Conservation (phyloP, 2,329 filamentous ascomycete genomes). For the Aspergillus piperis region DNA sequence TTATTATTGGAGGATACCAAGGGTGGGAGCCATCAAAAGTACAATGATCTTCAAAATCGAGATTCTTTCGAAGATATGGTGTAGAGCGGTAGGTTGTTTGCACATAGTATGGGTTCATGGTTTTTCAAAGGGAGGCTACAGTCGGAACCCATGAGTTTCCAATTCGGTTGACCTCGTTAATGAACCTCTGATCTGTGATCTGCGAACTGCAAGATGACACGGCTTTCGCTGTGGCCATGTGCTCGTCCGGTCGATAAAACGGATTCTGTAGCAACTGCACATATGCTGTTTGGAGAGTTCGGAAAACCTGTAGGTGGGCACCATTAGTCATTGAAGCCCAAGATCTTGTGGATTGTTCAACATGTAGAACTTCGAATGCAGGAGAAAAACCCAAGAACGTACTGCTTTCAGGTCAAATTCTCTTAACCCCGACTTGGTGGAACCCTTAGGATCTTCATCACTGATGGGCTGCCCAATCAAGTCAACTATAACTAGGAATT, state of each 20-base stretch:
- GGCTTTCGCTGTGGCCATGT: conserved; percentile 60
- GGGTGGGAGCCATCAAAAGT: background rate
- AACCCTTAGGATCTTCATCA: conserved; percentile 33
- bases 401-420: conserved; percentile 87
- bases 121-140: conserved; percentile 34
- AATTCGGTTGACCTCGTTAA: conserved; percentile 79
- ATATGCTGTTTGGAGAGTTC: conserved; percentile 90
- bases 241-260: conserved; percentile 88
- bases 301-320: conserved; percentile 64
- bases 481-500: conserved; percentile 87
- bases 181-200: conserved; percentile 80
- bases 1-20: background rate
- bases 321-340: background rate
- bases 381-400: conserved; percentile 33
- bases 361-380: background rate
- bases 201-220: conserved; percentile 55
- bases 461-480: conserved; percentile 67
- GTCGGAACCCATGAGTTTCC: conserved; percentile 83
- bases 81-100: background rate
- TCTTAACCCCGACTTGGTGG: conserved; percentile 65
- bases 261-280: conserved; percentile 87
- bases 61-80: background rate
- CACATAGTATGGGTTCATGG: background rate
- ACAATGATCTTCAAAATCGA: background rate
- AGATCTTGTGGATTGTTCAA: background rate